These are phyloP conservation scores for Kwoniella sp. DNA, from an alignment of 768 basidiomycete genomes.

Conservation along the genomic window DNA sequence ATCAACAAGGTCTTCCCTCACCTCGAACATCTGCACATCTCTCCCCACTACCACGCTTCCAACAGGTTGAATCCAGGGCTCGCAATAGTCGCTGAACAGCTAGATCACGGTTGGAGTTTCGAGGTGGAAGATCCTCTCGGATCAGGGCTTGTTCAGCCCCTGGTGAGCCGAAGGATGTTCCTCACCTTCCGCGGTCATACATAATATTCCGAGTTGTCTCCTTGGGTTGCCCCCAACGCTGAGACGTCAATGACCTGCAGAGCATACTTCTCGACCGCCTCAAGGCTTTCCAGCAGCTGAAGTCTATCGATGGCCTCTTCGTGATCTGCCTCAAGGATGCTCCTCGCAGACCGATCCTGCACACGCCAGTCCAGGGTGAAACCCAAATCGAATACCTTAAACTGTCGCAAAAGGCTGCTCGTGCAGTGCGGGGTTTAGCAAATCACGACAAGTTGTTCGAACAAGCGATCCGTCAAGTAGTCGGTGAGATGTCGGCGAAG, in stretches of 20 bases:
- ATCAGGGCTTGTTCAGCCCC: not conserved
- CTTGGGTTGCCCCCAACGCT: no score
- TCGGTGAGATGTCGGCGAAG: not conserved
- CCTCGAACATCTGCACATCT: not conserved
- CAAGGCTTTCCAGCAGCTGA: not conserved
- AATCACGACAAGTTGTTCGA: not conserved
- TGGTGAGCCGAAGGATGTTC: not conserved
- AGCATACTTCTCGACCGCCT: not conserved
- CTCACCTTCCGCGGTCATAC: no score
- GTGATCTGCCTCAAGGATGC: not conserved
- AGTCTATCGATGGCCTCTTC: not conserved
- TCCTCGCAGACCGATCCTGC: not conserved
- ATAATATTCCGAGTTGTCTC: no score
- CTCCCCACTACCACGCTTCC: no score
- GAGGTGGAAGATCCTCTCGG: not conserved
- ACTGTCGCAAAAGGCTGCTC: not conserved
- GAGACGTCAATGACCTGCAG: not conserved
- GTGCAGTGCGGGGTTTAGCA: not conserved
- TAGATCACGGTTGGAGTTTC: not conserved
- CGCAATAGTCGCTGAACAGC: not conserved
- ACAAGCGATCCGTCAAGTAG: not conserved
- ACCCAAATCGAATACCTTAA: not conserved
- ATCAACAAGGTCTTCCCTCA: not conserved
- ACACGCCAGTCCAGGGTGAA: not conserved
- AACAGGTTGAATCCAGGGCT: not conserved